Percentiles rank a stretch among this genome's conserved stretches.
phyloP scores from a whole-genome alignment of 192 early-diverging fungal species.

The Gryganskiella cystojenkinii region DNA sequence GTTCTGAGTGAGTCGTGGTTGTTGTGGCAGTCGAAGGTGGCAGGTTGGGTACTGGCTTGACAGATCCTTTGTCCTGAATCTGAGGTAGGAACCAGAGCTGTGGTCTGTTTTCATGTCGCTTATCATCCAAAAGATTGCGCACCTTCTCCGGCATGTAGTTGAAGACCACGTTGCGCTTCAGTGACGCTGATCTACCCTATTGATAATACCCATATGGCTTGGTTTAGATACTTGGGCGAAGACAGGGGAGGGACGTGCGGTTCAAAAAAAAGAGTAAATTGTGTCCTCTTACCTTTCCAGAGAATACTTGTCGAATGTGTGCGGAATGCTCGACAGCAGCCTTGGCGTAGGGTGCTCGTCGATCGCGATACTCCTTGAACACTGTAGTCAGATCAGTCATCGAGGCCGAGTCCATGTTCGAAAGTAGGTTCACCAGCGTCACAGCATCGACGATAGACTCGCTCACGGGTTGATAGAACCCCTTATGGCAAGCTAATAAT shows the following conservation, averaged over 20 bases:
- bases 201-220: too few relatives aligned
- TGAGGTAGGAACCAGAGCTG: constrained; percentile 45
- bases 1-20: neutral
- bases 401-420: constrained; percentile 6
- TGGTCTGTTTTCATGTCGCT: constrained; percentile 39
- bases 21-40: neutral
- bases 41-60: constrained; percentile 3
- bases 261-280: too few relatives aligned
- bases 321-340: constrained; percentile 40
- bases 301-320: constrained; percentile 30
- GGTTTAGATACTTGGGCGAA: too few relatives aligned
- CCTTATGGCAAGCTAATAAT: constrained; percentile 22
- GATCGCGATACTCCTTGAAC: constrained; percentile 36
- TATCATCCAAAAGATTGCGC: constrained; percentile 37
- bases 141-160: constrained; percentile 52
- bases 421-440: constrained; percentile 36
- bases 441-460: constrained; percentile 47
- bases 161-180: constrained; percentile 40
- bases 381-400: constrained; percentile 10
- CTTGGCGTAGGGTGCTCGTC: constrained; percentile 26
- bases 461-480: constrained; percentile 36
- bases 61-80: constrained; percentile 29
- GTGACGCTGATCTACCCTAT: constrained; percentile 41
- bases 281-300: constrained; percentile 44
- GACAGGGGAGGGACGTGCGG: too few relatives aligned